These are phyloP conservation scores for Chiua virens DNA, from an alignment of 768 basidiomycete genomes.

Conservation along the genomic window DNA sequence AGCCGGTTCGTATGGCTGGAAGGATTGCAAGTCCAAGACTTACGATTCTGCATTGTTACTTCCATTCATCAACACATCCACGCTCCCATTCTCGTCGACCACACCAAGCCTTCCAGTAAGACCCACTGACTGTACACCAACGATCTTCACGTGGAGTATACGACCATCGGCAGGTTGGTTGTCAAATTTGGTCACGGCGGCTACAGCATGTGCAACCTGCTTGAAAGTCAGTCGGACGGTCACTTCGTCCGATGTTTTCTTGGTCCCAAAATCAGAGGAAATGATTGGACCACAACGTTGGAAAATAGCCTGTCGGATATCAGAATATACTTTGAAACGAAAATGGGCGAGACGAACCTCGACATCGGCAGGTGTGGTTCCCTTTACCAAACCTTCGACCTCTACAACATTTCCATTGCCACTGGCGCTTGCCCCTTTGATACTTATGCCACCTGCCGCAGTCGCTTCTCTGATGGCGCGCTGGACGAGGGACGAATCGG, in stretches of 20 bases:
- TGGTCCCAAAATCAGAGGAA: slow-evolving; percentile 30
- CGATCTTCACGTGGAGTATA: slow-evolving; percentile 60
- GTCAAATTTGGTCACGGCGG: slow-evolving; percentile 74
- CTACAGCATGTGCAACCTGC: slow-evolving; percentile 54
- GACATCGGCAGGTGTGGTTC: slow-evolving; percentile 83
- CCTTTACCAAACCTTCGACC: slow-evolving; percentile 68
- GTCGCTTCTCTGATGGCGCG: slow-evolving; percentile 67
- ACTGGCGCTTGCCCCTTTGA: slow-evolving; percentile 64
- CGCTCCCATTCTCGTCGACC: slow-evolving; percentile 37
- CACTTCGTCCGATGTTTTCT: slow-evolving; percentile 37
- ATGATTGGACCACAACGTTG: slow-evolving; percentile 72
- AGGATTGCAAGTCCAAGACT: slow-evolving; percentile 4
- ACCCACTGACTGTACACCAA: slow-evolving; percentile 56
- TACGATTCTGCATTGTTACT: slow-evolving; percentile 53
- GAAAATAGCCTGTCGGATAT: slow-evolving; percentile 60
- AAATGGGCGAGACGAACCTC: slow-evolving; percentile 31
- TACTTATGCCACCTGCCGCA: slow-evolving; percentile 44
- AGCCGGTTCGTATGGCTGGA: background rate
- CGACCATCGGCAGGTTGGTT: slow-evolving; percentile 83
- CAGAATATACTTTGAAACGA: background rate
- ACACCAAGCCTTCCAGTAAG: slow-evolving; percentile 62
- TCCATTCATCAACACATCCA: slow-evolving; percentile 57
- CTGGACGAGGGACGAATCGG: slow-evolving; percentile 54
- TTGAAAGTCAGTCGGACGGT: slow-evolving; percentile 76
- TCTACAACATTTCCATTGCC: slow-evolving; percentile 67